These are phyloP conservation scores for Nicotiana sylvestris DNA, from an alignment of 257 asterid species.

Conservation along the genomic window DNA sequence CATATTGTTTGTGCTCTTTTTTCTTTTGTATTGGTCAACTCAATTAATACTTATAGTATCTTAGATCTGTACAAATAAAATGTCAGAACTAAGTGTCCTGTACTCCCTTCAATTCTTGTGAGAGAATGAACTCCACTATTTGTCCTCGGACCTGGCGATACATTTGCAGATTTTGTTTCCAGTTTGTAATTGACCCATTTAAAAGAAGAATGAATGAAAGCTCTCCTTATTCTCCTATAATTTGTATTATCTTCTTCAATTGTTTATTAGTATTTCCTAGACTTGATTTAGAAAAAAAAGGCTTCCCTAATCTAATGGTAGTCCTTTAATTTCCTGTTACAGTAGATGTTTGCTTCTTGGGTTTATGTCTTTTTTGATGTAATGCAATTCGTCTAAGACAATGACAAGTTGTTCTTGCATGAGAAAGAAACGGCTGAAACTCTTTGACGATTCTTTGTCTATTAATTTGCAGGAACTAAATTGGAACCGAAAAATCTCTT, in stretches of 20 bases:
- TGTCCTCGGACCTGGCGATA: not conserved
- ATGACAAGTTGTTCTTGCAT: no score
- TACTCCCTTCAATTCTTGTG: not conserved
- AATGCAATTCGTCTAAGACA: no score
- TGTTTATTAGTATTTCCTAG: not conserved
- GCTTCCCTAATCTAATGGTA: not conserved
- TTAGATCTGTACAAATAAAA: constrained; percentile 6
- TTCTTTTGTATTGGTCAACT: not conserved
- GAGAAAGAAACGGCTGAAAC: no score
- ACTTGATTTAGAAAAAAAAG: not conserved
- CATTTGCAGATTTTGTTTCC: not conserved
- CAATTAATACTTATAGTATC: not conserved
- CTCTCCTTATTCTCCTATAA: not conserved
- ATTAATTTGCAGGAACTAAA: no score
- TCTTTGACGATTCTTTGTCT: no score
- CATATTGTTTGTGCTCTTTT: not conserved
- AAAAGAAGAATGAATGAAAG: not conserved
- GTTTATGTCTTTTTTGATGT: no score
- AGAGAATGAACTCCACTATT: not conserved
- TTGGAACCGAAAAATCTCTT: no score
- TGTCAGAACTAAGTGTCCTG: constrained; percentile 1
- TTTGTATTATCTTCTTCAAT: not conserved
- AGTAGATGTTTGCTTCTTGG: no score
- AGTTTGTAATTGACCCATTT: not conserved
- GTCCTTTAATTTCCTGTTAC: not conserved